Conservation (phyloP, 495 filamentous ascomycete species). For the Umbilicaria muhlenbergii region DNA sequence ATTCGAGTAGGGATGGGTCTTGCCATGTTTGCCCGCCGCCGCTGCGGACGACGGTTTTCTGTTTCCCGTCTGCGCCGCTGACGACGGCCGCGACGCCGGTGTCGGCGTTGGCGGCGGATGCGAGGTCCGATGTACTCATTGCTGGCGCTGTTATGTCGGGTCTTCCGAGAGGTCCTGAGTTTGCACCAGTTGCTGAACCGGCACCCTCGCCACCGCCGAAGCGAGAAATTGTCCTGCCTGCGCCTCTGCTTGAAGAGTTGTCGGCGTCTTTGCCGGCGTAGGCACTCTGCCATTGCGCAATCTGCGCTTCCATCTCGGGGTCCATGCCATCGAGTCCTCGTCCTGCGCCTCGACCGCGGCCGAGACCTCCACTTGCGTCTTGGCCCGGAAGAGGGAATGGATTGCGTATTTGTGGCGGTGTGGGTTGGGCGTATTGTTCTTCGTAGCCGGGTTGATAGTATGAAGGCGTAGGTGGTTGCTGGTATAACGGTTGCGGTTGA, state of each 20-base stretch:
- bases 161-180: slow-evolving; percentile 27
- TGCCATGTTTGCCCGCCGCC: slow-evolving; percentile 87
- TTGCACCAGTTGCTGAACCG: slow-evolving; percentile 26
- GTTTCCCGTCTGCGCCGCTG: slow-evolving; percentile 29
- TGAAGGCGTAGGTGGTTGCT: slow-evolving; percentile 21
- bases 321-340: slow-evolving; percentile 41
- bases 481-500: slow-evolving; percentile 30
- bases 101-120: slow-evolving; percentile 23
- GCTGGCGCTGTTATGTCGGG: slow-evolving; percentile 11
- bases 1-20: slow-evolving; percentile 75
- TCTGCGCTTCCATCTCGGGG: slow-evolving; percentile 79
- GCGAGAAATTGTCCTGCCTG: slow-evolving; percentile 12
- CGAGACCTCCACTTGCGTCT: slow-evolving; percentile 14
- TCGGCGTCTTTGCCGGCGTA: slow-evolving; percentile 49
- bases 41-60: slow-evolving; percentile 64
- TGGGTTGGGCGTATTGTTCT: slow-evolving; percentile 35
- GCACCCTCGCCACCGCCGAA: slow-evolving; percentile 16
- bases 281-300: slow-evolving; percentile 92
- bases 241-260: slow-evolving; percentile 17
- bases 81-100: slow-evolving; percentile 29
- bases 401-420: slow-evolving; percentile 66
- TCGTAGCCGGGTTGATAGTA: slow-evolving; percentile 36
- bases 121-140: slow-evolving; percentile 17
- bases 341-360: slow-evolving; percentile 19
- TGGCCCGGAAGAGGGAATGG: slow-evolving; percentile 58